Evolutionary conservation across 208 protist species (phyloP), one percentile per base, ranked within the genome.

Genomic region (Wallacemonas sp.): DNA sequence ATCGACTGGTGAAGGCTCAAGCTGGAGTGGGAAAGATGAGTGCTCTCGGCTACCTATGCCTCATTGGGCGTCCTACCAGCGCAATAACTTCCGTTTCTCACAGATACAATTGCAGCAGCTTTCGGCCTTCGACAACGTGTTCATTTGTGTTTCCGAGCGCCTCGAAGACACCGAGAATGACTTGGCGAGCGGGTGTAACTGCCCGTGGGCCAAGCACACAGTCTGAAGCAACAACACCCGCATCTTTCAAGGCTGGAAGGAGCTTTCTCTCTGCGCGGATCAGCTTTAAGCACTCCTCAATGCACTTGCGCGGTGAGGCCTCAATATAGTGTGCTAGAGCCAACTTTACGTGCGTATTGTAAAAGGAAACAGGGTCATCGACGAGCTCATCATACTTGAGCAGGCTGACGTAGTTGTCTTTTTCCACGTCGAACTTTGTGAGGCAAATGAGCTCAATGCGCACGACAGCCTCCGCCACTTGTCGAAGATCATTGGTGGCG

Each of bases 361-460:
- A 95, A 57, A 95, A 87, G 29, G 70, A 44, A 4, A 68, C 83
- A 0, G 85, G 79, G 42, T 92, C 83, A 26, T 72, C 66, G 4
- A 71, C 66, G n/a, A 91, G 66, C 37, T 91, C 78, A 44, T 92
- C 83, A 57, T 82, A 89, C 54, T 81, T 91, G 36, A 95, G 68
- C 3, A 95, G 71, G 3, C 65, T 83, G 38, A 85, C 60, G 55
- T 91, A 93, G 63, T 75, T 92, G 63, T 95, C 89, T 59, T 81
- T 91, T 26, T 89, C 81, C 15, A 87, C 68, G 26, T 87, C 81
- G 61, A 86, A 93, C 26, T 79, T 75, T 0, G 78, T 70, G 19
- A 93, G 1, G 44, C 72, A 53, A 24, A 95, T 71, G n/a, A 95
- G 59, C 53, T 95, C 89, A 44, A 95, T 87, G 26, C 89, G 86